These are phyloP conservation scores for Xerocomus spinulosus DNA, from an alignment of 768 basidiomycete genomes.

Conservation along the genomic window DNA sequence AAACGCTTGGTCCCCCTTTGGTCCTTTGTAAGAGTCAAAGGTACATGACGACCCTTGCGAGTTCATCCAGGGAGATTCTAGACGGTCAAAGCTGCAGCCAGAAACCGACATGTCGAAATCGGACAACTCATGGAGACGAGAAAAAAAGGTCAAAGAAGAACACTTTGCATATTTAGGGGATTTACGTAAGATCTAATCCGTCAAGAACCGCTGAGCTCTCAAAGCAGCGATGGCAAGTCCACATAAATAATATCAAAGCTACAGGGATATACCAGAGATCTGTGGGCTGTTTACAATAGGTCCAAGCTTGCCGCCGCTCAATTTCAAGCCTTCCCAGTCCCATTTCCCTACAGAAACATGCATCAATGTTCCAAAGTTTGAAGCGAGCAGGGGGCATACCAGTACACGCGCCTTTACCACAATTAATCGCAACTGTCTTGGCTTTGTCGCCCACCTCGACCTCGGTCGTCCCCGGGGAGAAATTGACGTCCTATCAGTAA, in stretches of 20 bases:
- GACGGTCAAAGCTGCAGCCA: conserved; percentile 5
- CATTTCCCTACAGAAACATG: conserved; percentile 36
- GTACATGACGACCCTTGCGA: not conserved
- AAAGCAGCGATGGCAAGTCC: too few species aligned
- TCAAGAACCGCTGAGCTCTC: too few species aligned
- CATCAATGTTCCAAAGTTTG: not conserved
- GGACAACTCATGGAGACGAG: too few species aligned
- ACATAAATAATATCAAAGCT: not conserved
- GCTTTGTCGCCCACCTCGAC: conserved; percentile 43
- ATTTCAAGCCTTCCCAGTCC: conserved; percentile 46
- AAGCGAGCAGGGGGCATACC: conserved; percentile 31
- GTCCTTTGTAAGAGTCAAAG: not conserved
- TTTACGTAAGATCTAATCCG: too few species aligned
- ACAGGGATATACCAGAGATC: conserved; percentile 32
- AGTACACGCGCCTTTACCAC: conserved; percentile 47
- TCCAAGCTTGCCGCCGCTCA: conserved; percentile 43
- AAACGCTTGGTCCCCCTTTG: not conserved
- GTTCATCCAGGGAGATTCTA: not conserved
- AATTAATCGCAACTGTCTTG: conserved; percentile 49
- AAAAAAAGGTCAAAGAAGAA: not conserved
- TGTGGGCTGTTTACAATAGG: conserved; percentile 26
- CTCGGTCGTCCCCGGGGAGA: conserved; percentile 37
- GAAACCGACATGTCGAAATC: not conserved
- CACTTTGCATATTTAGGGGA: not conserved
- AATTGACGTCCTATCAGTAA: conserved; percentile 43